Conservation (phyloP, 371 early-diverging fungal genomes). For the Funneliformis caledonium region DNA sequence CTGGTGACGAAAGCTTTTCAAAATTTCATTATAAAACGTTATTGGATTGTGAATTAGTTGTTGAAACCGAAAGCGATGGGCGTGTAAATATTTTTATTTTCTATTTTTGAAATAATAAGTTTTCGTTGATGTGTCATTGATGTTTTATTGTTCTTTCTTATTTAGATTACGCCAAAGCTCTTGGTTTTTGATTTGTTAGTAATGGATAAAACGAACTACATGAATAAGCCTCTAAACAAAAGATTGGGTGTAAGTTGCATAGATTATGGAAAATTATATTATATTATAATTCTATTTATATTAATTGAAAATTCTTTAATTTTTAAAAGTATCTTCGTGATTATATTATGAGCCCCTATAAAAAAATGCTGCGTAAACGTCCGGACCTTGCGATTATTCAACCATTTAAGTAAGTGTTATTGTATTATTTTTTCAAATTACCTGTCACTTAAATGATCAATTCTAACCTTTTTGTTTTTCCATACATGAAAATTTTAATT, state of each 20-base stretch:
- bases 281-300: background rate
- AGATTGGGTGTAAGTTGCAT: conserved; percentile 72
- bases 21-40: conserved; percentile 76
- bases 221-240: conserved; percentile 61
- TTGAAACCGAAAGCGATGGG: conserved; percentile 71
- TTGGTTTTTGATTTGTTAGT: conserved; percentile 82
- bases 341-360: conserved; percentile 74
- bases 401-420: conserved; percentile 67
- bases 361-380: conserved; percentile 53
- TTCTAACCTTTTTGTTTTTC: background rate
- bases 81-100: conserved; percentile 42
- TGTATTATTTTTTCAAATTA: background rate
- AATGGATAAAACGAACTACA: conserved; percentile 57
- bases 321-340: conserved; percentile 61
- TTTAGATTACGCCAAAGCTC: conserved; percentile 54
- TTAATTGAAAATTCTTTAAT: background rate
- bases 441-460: background rate
- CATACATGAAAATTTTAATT: background rate
- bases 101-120: background rate
- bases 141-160: background rate
- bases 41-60: conserved; percentile 92
- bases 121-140: background rate
- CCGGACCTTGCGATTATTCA: conserved; percentile 51
- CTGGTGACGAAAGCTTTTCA: conserved; percentile 47
- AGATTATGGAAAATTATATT: background rate